Base-by-base conservation (phyloP, 2,329 filamentous ascomycete genomes). In the Paramyrothecium roridum region DNA sequence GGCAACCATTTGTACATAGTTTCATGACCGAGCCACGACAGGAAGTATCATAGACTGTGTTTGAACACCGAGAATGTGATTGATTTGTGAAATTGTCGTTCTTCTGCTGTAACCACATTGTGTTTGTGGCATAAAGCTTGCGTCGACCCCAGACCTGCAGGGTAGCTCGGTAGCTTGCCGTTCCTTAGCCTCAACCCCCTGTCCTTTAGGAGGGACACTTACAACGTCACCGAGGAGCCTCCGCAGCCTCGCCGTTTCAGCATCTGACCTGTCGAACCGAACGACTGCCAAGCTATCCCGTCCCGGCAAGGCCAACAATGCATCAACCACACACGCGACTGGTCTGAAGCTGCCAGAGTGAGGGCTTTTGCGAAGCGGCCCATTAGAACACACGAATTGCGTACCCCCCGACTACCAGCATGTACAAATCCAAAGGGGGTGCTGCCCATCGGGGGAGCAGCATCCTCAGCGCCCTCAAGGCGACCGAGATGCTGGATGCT, bases 381-480 rank as follows among this genome's bases (percentile, higher is more conserved):
- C 37, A 7, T 6, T 20, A n/a, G 11, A 20, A 48, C 16, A 21
- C 4, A 19, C 19, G 16, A 48, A 16, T 13, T 21, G 20, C 46
- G 16, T 16, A 13, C 16, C 46, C 17, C 20, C 46, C 16, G 22
- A 21, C 54, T 57, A 48, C 52, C 59, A 53, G 48, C 57, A 80
- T 80, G 77, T 73, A 78, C 56, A 71, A 72, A 62, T 71, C 76
- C 62, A 77, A 71, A 65, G 70, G 73, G 65, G 70, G 71, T 56
- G 68, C 67, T 57, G 63, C 68, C 62, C 61, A 70, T 52, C 72
- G 70, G 43, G 74, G 74, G 65, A 73, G 70, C 59, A 80, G 80
- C 70, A 84, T 96, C 63, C 79, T 97, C 66, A 85, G 86, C 57
- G 89, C 90, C 48, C 79, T 98, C 64, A 89, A 88, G 67, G 87